A percentile compares a stretch with the other conserved stretches of the same genome.
phyloP scores from a whole-genome alignment of 225 moss, liverwort and hornwort species.

The Climacium dendroides region DNA sequence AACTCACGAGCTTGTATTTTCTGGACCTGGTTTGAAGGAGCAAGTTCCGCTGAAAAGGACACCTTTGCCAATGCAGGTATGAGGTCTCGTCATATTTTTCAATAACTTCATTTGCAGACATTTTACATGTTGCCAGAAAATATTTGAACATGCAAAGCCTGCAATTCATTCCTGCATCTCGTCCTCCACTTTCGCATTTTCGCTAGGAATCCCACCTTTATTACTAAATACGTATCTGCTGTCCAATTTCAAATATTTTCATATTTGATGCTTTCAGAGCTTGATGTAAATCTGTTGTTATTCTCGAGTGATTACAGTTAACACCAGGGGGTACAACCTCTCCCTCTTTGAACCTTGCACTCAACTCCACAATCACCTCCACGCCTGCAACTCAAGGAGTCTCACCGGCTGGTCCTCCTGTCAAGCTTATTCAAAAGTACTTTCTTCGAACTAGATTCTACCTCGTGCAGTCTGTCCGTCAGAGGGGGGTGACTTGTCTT shows the following conservation, averaged over 20 bases:
- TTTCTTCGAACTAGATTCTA: neutral
- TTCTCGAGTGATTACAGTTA: conserved; percentile 2
- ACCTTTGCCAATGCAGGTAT: conserved; percentile 20
- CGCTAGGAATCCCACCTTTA: neutral
- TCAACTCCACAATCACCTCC: conserved; percentile 4
- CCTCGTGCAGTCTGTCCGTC: neutral
- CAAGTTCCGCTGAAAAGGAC: conserved; percentile 18
- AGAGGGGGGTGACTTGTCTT: neutral
- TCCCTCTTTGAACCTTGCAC: conserved; percentile 14
- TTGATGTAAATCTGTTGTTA: neutral
- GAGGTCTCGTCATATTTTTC: neutral
- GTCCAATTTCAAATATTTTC: neutral
- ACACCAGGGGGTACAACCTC: conserved; percentile 4
- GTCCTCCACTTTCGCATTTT: neutral
- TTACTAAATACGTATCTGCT: neutral
- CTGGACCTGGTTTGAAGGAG: conserved; percentile 42
- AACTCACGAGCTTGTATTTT: conserved; percentile 35
- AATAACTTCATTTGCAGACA: neutral
- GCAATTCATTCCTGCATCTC: neutral
- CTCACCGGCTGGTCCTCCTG: conserved; percentile 9
- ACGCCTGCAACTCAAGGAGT: conserved; percentile 12
- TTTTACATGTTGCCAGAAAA: neutral
- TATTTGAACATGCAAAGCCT: neutral
- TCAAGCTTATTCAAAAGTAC: conserved; percentile 28
- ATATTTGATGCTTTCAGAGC: neutral